Conservation (phyloP, 768 basidiomycete species). For the Trametes maxima region DNA sequence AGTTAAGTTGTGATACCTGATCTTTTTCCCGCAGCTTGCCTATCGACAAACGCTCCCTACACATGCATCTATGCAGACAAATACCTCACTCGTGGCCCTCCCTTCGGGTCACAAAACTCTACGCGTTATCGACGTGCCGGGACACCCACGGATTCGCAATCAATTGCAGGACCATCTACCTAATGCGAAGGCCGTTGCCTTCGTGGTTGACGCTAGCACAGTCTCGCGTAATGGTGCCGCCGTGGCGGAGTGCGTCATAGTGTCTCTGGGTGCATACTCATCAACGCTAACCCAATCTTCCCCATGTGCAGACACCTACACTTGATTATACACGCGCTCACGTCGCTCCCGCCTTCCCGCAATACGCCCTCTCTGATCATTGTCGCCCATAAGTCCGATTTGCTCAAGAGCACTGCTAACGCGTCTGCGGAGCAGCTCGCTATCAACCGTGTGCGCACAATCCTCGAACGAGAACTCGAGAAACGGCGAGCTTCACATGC, state of each 20-base stretch:
- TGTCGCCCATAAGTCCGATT: slow-evolving; percentile 77
- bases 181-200: slow-evolving; percentile 66
- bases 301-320: slow-evolving; percentile 64
- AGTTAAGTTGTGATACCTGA: slow-evolving; percentile 14
- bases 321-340: slow-evolving; percentile 65
- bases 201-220: slow-evolving; percentile 80
- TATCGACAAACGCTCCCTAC: slow-evolving; percentile 67
- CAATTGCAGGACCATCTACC: slow-evolving; percentile 69
- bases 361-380: slow-evolving; percentile 61
- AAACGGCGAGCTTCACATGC: slow-evolving; percentile 68
- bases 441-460: slow-evolving; percentile 67
- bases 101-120: slow-evolving; percentile 46
- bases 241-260: slow-evolving; percentile 74
- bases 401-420: slow-evolving; percentile 53
- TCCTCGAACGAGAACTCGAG: slow-evolving; percentile 85
- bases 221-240: slow-evolving; percentile 72
- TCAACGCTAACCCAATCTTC: slow-evolving; percentile 1
- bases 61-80: slow-evolving; percentile 78
- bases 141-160: slow-evolving; percentile 79
- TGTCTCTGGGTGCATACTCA: neutral
- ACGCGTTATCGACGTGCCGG: slow-evolving; percentile 74
- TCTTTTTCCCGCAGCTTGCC: slow-evolving; percentile 50
- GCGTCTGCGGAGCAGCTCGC: slow-evolving; percentile 52
- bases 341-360: slow-evolving; percentile 73
- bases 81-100: slow-evolving; percentile 52